phyloP scores from a whole-genome alignment of 2,329 filamentous ascomycete genomes.

The Xylariaceae sp. region DNA sequence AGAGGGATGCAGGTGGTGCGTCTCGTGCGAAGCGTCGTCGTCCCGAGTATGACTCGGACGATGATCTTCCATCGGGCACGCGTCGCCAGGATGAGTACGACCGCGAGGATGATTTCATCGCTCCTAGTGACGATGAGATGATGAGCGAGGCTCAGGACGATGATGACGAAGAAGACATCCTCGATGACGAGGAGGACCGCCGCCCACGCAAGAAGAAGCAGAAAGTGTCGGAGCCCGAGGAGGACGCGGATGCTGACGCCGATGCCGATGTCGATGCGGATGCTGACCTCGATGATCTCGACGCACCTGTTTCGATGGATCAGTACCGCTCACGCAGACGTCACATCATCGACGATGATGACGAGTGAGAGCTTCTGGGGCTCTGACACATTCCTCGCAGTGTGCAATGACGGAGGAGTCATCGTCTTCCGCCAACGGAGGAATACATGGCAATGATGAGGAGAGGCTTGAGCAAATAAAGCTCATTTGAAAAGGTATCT shows the following conservation, averaged over 20 bases:
- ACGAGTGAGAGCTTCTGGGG: constrained; percentile 31
- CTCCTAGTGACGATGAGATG: constrained; percentile 65
- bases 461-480: too few species aligned
- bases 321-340: constrained; percentile 45
- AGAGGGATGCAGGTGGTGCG: constrained; percentile 47
- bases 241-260: constrained; percentile 47
- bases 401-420: not conserved
- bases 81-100: constrained; percentile 71
- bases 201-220: constrained; percentile 45
- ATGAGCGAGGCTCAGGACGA: constrained; percentile 50
- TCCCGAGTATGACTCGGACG: constrained; percentile 71
- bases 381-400: not conserved
- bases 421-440: not conserved
- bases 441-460: not conserved
- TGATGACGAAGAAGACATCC: constrained; percentile 56
- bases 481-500: too few species aligned
- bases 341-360: constrained; percentile 57
- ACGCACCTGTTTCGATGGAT: constrained; percentile 35
- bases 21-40: constrained; percentile 49
- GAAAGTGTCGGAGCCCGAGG: constrained; percentile 44
- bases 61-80: constrained; percentile 58
- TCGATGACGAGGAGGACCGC: constrained; percentile 43
- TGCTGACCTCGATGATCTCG: constrained; percentile 49
- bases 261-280: constrained; percentile 54
- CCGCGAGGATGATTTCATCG: constrained; percentile 73